These are phyloP conservation scores for Amanita brunnescens DNA, from an alignment of 768 basidiomycete genomes.

Conservation along the genomic window DNA sequence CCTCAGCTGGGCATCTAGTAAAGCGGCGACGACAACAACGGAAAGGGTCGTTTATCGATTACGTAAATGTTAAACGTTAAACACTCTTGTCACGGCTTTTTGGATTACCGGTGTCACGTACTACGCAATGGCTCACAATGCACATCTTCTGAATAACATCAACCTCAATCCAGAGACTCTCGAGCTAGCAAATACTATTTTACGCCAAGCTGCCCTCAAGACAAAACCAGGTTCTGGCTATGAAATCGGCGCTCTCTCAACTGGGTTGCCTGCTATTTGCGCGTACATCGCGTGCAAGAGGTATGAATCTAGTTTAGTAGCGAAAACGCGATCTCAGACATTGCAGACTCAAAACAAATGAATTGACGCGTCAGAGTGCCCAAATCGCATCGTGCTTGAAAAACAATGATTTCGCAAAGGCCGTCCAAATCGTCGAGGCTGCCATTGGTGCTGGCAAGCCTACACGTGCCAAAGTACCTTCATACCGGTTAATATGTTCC, in stretches of 20 bases:
- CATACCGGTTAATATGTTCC: conserved; percentile 23
- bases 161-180: conserved; percentile 26
- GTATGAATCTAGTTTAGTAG: conserved; percentile 24
- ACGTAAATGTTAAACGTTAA: too few species aligned
- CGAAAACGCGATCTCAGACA: too few species aligned
- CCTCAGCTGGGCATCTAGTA: conserved; percentile 21
- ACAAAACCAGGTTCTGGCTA: conserved; percentile 40
- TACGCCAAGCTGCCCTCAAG: conserved; percentile 27
- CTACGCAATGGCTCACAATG: conserved; percentile 12
- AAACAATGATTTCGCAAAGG: conserved; percentile 22
- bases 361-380: conserved; percentile 22
- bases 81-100: too few species aligned
- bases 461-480: conserved; percentile 9
- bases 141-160: conserved; percentile 18
- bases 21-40: conserved; percentile 19
- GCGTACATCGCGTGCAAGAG: conserved; percentile 38
- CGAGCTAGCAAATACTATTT: conserved; percentile 22
- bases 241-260: conserved; percentile 27
- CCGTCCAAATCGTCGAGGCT: conserved; percentile 17
- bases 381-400: conserved; percentile 27
- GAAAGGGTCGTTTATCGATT: not conserved
- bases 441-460: conserved; percentile 15
- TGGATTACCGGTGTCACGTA: too few species aligned
- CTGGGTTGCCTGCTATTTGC: conserved; percentile 39
- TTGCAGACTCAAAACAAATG: conserved; percentile 24